These are phyloP conservation scores for Lentinula guzmanii DNA, from an alignment of 768 basidiomycete species.

Conservation along the genomic window DNA sequence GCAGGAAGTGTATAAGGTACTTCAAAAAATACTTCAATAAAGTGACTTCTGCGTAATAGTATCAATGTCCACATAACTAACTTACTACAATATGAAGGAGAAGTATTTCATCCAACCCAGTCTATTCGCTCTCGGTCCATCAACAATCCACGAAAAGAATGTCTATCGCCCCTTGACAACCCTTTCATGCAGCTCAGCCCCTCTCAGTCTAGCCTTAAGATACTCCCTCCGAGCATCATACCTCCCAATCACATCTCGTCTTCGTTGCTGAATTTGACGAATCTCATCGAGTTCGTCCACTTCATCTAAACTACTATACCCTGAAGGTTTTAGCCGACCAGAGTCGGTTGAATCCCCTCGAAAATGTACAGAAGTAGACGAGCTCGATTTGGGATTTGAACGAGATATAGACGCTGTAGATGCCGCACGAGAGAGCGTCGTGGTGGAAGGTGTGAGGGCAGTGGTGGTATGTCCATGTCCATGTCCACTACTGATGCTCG, in stretches of 20 bases:
- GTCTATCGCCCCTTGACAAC: slow-evolving; percentile 29
- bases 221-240: slow-evolving; percentile 72
- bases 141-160: too few relatives aligned
- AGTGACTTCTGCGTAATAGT: too few relatives aligned
- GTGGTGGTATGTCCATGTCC: background rate
- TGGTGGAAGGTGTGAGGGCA: background rate
- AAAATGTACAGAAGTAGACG: background rate
- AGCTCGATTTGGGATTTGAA: background rate
- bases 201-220: slow-evolving; percentile 67
- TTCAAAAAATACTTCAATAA: too few relatives aligned
- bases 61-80: too few relatives aligned
- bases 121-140: too few relatives aligned
- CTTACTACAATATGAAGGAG: too few relatives aligned
- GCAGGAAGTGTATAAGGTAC: too few relatives aligned
- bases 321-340: background rate
- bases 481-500: background rate
- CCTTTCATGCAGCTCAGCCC: slow-evolving; percentile 60
- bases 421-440: background rate
- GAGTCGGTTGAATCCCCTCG: background rate
- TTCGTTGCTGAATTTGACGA: slow-evolving; percentile 55
- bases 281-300: slow-evolving; percentile 30
- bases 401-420: background rate
- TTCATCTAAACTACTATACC: background rate
- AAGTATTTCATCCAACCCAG: too few relatives aligned
- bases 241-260: slow-evolving; percentile 58